Conservation (phyloP, 805 yeast genomes). For the Lipomyces yamanashiensis region DNA sequence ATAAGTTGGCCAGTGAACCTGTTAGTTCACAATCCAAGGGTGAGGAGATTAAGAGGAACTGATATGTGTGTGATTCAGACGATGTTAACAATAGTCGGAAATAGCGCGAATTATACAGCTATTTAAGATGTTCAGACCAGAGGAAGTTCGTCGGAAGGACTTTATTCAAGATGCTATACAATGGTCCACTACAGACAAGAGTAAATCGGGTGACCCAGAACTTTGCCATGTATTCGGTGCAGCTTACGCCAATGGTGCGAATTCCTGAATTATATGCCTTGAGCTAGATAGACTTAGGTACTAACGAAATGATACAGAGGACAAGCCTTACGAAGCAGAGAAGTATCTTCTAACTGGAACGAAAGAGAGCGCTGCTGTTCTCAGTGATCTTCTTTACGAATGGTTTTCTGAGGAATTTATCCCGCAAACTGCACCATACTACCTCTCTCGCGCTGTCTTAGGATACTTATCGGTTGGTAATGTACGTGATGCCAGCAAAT, state of each 20-base stretch:
- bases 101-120: constrained; percentile 52
- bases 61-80: background rate
- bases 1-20: constrained; percentile 54
- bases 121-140: constrained; percentile 51
- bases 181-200: constrained; percentile 64
- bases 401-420: constrained; percentile 51
- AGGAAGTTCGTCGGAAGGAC: constrained; percentile 67
- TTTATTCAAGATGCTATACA: constrained; percentile 64
- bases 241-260: constrained; percentile 52
- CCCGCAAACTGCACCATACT: constrained; percentile 43
- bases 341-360: constrained; percentile 72
- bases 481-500: constrained; percentile 58
- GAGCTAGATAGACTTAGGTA: background rate
- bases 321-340: constrained; percentile 65
- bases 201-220: constrained; percentile 72
- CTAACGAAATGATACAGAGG: constrained; percentile 31
- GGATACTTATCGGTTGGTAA: constrained; percentile 75
- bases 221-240: constrained; percentile 76
- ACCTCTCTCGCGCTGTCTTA: constrained; percentile 64
- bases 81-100: background rate
- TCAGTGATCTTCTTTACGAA: constrained; percentile 55
- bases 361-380: constrained; percentile 50
- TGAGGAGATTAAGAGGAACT: constrained; percentile 31
- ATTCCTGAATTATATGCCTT: background rate
- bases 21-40: constrained; percentile 53